phyloP scores from a whole-genome alignment of 2,329 filamentous ascomycete genomes.

The Aspergillus pseudonomiae region DNA sequence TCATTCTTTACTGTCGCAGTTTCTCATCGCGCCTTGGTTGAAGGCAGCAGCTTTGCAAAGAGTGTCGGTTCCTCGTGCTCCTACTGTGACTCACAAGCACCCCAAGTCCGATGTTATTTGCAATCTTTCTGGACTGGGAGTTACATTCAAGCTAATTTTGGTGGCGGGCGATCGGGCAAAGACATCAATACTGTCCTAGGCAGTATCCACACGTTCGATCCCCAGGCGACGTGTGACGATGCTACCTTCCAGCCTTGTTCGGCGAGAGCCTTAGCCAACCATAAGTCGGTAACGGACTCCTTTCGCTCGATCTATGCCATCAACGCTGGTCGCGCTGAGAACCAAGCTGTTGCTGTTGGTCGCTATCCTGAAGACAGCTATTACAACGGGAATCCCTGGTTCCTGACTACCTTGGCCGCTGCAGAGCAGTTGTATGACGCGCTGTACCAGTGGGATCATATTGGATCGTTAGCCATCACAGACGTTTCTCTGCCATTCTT shows the following conservation, averaged over 20 bases:
- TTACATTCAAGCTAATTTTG: conserved; percentile 68
- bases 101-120: conserved; percentile 72
- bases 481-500: conserved; percentile 72
- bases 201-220: conserved; percentile 48
- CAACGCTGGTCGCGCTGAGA: conserved; percentile 35
- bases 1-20: conserved; percentile 78
- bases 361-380: conserved; percentile 74
- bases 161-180: conserved; percentile 63
- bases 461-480: conserved; percentile 67
- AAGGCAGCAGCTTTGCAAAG: conserved; percentile 67
- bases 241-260: conserved; percentile 78
- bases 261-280: conserved; percentile 68
- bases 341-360: conserved; percentile 52
- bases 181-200: conserved; percentile 70
- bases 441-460: conserved; percentile 68
- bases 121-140: conserved; percentile 71
- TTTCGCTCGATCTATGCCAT: conserved; percentile 72
- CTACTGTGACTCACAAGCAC: conserved; percentile 66
- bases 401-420: conserved; percentile 73
- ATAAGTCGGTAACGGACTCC: conserved; percentile 74
- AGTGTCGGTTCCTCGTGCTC: conserved; percentile 63
- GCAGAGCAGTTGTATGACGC: conserved; percentile 81
- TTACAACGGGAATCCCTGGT: conserved; percentile 79
- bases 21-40: conserved; percentile 65
- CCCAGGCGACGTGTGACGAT: conserved; percentile 37